Conservation (phyloP, 116 monocot species). For the Zostera marina region DNA sequence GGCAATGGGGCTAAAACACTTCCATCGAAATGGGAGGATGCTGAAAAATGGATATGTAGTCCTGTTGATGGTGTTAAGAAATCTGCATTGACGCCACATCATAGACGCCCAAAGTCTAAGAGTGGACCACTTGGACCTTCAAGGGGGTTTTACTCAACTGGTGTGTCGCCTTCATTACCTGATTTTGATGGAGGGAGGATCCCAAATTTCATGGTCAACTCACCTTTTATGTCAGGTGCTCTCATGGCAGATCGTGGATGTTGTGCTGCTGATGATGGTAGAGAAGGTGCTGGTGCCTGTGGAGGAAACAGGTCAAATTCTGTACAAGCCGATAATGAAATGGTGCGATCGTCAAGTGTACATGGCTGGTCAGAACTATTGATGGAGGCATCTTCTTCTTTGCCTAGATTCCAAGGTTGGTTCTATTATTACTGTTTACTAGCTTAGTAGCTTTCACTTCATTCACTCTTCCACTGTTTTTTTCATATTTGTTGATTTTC, state of each 20-base stretch:
- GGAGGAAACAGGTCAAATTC: conserved; percentile 14
- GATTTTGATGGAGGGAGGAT: conserved; percentile 38
- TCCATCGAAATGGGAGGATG: conserved; percentile 99
- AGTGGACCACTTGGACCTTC: conserved; percentile 73
- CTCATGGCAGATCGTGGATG: conserved; percentile 28
- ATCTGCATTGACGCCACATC: conserved; percentile 19
- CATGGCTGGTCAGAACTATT: conserved; percentile 38
- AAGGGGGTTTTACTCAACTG: conserved; percentile 3
- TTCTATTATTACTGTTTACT: background rate
- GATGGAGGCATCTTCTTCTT: conserved; percentile 16
- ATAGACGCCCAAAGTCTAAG: conserved; percentile 63
- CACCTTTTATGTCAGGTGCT: conserved; percentile 62
- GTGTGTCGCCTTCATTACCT: conserved; percentile 28
- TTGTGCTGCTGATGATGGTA: background rate
- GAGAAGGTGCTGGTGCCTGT: conserved; percentile 4
- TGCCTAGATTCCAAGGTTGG: conserved; percentile 23
- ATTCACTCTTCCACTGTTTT: background rate
- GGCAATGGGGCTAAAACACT: conserved; percentile 43
- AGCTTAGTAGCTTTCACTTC: too few species aligned
- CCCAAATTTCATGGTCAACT: conserved; percentile 15
- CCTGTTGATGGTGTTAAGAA: conserved; percentile 32
- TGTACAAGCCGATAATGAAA: conserved; percentile 22
- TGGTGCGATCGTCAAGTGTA: conserved; percentile 32
- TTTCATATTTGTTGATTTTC: background rate
- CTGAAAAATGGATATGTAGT: conserved; percentile 97